A percentile compares a stretch with the other conserved stretches of the same genome.
phyloP scores from a whole-genome alignment of 2,329 filamentous ascomycete genomes.

The Dactylellina drechsleri region DNA sequence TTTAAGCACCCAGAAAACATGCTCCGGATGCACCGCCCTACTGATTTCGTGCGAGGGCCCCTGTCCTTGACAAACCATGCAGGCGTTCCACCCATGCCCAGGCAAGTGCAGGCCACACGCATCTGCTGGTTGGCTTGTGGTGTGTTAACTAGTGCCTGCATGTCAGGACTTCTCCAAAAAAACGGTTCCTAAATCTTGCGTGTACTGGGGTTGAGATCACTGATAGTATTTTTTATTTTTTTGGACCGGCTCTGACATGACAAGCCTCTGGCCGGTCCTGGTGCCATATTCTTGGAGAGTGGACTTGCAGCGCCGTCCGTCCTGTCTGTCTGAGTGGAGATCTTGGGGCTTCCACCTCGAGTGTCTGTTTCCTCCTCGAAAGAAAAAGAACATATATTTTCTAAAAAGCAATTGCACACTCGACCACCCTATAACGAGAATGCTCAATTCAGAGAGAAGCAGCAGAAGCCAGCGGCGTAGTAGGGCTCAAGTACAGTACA shows the following conservation, averaged over 20 bases:
- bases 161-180: constrained; percentile 51
- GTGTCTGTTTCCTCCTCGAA: constrained; percentile 34
- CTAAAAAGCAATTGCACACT: constrained; percentile 54
- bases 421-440: constrained; percentile 51
- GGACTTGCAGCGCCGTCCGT: constrained; percentile 49
- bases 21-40: constrained; percentile 53
- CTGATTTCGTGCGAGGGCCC: constrained; percentile 51
- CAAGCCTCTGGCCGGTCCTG: constrained; percentile 53
- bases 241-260: constrained; percentile 42
- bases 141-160: constrained; percentile 51
- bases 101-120: constrained; percentile 34
- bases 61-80: constrained; percentile 55
- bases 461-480: constrained; percentile 36
- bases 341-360: constrained; percentile 51
- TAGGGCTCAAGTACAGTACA: constrained; percentile 50
- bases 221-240: constrained; percentile 43
- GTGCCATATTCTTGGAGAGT: constrained; percentile 52
- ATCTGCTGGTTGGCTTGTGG: constrained; percentile 41
- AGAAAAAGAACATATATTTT: constrained; percentile 29
- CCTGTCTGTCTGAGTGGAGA: constrained; percentile 52
- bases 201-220: constrained; percentile 44
- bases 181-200: constrained; percentile 54
- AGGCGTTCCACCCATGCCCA: constrained; percentile 47
- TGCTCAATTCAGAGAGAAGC: constrained; percentile 44
- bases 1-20: constrained; percentile 54